Evolutionary conservation across 2,329 filamentous ascomycete species (phyloP).

Genomic region (Pseudocercospora crystallina): DNA sequence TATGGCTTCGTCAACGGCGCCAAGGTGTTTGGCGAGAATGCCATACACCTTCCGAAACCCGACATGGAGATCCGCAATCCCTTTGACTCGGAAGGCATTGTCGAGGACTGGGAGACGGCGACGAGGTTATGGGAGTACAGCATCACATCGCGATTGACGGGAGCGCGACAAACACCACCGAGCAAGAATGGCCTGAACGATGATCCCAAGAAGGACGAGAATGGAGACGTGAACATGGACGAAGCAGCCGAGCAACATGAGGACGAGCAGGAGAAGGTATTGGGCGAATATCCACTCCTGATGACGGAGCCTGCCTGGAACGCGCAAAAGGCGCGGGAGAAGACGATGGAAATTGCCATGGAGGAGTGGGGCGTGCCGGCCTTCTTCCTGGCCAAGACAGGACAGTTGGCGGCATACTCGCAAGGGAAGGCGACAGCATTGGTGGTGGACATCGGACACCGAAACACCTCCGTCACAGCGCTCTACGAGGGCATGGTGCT

Average conservation of each 20-base stretch:
- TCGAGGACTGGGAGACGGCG: slow-evolving; percentile 95
- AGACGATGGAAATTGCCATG: slow-evolving; percentile 94
- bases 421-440: slow-evolving; percentile 90
- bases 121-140: slow-evolving; percentile 89
- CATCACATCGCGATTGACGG: slow-evolving; percentile 83
- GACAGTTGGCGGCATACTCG: slow-evolving; percentile 87
- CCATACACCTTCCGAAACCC: slow-evolving; percentile 72
- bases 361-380: slow-evolving; percentile 94
- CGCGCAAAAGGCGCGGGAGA: slow-evolving; percentile 80
- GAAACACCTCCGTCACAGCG: slow-evolving; percentile 83
- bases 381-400: slow-evolving; percentile 87
- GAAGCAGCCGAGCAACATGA: slow-evolving; percentile 59
- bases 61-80: slow-evolving; percentile 87
- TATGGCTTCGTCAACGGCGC: slow-evolving; percentile 65
- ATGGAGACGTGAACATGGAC: slow-evolving; percentile 52
- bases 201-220: slow-evolving; percentile 49
- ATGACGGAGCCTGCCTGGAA: slow-evolving; percentile 97
- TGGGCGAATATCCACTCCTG: slow-evolving; percentile 85
- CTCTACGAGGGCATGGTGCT: slow-evolving; percentile 94
- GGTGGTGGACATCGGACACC: slow-evolving; percentile 87
- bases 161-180: slow-evolving; percentile 67
- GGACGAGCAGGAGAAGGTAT: slow-evolving; percentile 66
- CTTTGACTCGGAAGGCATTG: slow-evolving; percentile 82
- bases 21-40: slow-evolving; percentile 83
- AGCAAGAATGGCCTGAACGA: slow-evolving; percentile 79